A percentile compares a stretch with the other conserved stretches of the same genome.
phyloP scores from a whole-genome alignment of 164 flowering plant species.

The Litsea cubeba region DNA sequence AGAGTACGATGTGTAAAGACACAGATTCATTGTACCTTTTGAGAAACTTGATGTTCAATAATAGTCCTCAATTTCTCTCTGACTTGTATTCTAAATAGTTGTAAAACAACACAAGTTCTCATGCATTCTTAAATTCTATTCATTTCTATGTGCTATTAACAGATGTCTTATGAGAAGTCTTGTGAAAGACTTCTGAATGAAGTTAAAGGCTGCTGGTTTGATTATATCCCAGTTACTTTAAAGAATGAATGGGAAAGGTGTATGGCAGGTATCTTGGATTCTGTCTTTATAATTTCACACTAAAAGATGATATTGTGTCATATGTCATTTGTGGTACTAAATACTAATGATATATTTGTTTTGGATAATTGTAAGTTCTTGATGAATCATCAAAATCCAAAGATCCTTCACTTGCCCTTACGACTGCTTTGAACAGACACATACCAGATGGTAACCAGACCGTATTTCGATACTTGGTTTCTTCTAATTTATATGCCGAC shows the following conservation, averaged over 20 bases:
- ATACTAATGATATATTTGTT: not conserved
- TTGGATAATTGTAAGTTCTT: constrained; percentile 33
- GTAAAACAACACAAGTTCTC: not conserved
- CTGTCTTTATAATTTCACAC: not conserved
- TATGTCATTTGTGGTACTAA: not conserved
- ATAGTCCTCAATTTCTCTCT: not conserved
- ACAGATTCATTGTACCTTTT: not conserved
- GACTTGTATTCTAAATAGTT: not conserved
- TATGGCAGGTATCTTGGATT: constrained; percentile 35
- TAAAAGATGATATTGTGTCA: not conserved
- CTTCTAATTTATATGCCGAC: not conserved
- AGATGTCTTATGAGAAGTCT: constrained; percentile 47
- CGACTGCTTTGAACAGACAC: constrained; percentile 26
- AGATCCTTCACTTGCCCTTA: constrained; percentile 44
- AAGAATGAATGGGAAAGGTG: constrained; percentile 53
- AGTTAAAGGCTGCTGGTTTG: constrained; percentile 57
- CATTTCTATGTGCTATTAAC: constrained; percentile 26
- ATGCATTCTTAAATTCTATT: constrained; percentile 5
- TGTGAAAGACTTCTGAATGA: constrained; percentile 36
- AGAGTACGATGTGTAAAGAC: not conserved
- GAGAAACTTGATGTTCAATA: not conserved
- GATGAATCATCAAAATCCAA: constrained; percentile 35
- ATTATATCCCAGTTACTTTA: constrained; percentile 45
- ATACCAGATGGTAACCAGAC: constrained; percentile 25
- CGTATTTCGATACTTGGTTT: not conserved